Base-by-base conservation (phyloP, 2,329 filamentous ascomycete species). In the Fonsecaea pugnacius region DNA sequence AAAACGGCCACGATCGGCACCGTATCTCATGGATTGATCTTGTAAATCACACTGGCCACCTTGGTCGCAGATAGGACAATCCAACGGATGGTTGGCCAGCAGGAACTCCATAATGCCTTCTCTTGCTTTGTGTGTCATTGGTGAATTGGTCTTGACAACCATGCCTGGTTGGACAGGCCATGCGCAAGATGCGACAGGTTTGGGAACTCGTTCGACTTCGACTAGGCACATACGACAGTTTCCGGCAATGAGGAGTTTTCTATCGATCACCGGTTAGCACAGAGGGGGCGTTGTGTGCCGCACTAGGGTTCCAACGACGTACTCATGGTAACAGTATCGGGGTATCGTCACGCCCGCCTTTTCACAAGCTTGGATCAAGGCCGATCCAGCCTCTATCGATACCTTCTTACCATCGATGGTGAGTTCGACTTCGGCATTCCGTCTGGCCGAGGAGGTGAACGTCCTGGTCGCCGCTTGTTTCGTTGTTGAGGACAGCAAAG, bases 181-280 rank as follows among this genome's bases (percentile, higher is more conserved):
- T 72, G 95, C 95, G 80, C 95, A 99, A 68, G 95, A 99, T 73
- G 95, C 95, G 63, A 98, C 93, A 66, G 95, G 95, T 82, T 99
- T 99, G 65, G 95, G 95, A 66, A 92, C 91, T 80, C 88, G 88
- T 83, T 98, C 95, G 71, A 99, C 95, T 84, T 99, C 95, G 75
- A 99, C 95, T 75, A 99, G 83, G 81, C 95, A 99, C 95, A 99
- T 99, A 83, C 95, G 92, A 82, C 95, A 99, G 82, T 98, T 99
- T 80, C 95, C 95, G 75, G 95, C 95, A 85, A 99, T 96, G 89
- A 96, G 92, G 72, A 99, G 86, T 83, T 99, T 98, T 78, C 91
- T 94, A 75, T 18, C 2, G 12, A 27, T 43, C 18, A 48, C 38
- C 14, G n/a, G 54, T 65, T 40, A 62, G 52, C 56, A 55, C 12